A percentile compares a stretch with the other conserved stretches of the same genome.
Conservation (phyloP, 345 rosid species). For the Zanthoxylum bungeanum region DNA sequence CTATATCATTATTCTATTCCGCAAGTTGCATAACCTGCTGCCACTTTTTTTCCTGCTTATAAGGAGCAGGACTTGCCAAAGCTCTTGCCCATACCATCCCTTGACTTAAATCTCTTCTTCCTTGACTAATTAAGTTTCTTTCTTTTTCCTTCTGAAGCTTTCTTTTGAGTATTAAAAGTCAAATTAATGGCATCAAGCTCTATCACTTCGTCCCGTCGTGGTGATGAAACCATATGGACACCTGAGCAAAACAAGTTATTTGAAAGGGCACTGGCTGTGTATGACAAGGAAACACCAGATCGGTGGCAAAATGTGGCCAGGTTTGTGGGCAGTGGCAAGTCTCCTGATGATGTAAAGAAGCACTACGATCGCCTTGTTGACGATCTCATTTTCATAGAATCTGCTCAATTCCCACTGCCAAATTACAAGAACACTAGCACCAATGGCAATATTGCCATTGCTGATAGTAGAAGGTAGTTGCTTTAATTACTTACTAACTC, state of each 20-base stretch:
- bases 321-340: conserved; percentile 65
- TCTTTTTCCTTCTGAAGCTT: conserved; percentile 5
- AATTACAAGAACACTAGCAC: conserved; percentile 39
- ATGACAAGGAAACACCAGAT: conserved; percentile 83
- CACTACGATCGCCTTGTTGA: conserved; percentile 83
- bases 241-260: conserved; percentile 72
- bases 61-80: conserved; percentile 35
- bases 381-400: conserved; percentile 69
- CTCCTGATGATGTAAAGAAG: conserved; percentile 74
- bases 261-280: conserved; percentile 80
- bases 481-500: background rate
- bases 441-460: conserved; percentile 34
- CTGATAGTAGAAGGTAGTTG: conserved; percentile 41
- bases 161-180: background rate
- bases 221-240: conserved; percentile 58
- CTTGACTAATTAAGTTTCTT: conserved; percentile 17
- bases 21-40: conserved; percentile 36
- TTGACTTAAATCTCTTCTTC: conserved; percentile 36
- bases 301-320: conserved; percentile 91
- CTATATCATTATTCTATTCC: too few relatives aligned
- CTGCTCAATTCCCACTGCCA: conserved; percentile 68
- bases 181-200: conserved; percentile 46
- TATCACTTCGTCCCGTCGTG: conserved; percentile 36
- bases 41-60: conserved; percentile 29
- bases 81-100: conserved; percentile 36